These are phyloP conservation scores for Russula vinacea DNA, from an alignment of 768 basidiomycete species.

Conservation along the genomic window DNA sequence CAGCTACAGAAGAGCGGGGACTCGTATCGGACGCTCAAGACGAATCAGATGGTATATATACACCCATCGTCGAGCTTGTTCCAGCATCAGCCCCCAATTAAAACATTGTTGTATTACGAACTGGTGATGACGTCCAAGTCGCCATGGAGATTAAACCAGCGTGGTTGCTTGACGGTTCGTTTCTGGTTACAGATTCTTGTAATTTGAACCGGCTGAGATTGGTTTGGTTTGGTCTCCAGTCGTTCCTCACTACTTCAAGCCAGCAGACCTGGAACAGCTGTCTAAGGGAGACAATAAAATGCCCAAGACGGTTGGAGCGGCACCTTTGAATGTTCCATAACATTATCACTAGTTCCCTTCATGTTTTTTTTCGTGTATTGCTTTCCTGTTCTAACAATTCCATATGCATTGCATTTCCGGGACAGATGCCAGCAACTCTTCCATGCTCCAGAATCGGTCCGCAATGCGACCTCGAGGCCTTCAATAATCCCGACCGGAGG, in stretches of 20 bases:
- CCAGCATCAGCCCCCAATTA: conserved; percentile 91
- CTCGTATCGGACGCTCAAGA: conserved; percentile 95
- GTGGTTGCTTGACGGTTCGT: conserved; percentile 87
- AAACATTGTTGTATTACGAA: conserved; percentile 91
- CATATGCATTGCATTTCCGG: background rate
- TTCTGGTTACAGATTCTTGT: background rate
- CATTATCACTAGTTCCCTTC: conserved; percentile 2
- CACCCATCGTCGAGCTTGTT: conserved; percentile 95
- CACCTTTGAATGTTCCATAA: conserved; percentile 24
- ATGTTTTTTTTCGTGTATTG: conserved; percentile 4
- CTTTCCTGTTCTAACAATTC: conserved; percentile 8
- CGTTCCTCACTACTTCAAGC: conserved; percentile 95
- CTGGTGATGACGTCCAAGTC: conserved; percentile 97
- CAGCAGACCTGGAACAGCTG: conserved; percentile 74
- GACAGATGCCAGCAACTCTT: background rate
- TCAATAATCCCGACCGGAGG: no score
- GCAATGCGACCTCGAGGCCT: no score
- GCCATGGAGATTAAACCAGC: conserved; percentile 96
- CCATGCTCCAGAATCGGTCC: no score
- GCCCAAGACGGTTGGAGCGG: conserved; percentile 67
- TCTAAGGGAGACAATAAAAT: conserved; percentile 86
- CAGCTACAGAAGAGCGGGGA: conserved; percentile 94
- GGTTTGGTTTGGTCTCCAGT: conserved; percentile 44
- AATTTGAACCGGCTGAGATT: conserved; percentile 17
- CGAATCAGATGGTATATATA: conserved; percentile 92